A percentile compares a stretch with the other conserved stretches of the same genome.
phyloP scores from a whole-genome alignment of 2,329 filamentous ascomycete species.

The Mycocentrospora acerina region DNA sequence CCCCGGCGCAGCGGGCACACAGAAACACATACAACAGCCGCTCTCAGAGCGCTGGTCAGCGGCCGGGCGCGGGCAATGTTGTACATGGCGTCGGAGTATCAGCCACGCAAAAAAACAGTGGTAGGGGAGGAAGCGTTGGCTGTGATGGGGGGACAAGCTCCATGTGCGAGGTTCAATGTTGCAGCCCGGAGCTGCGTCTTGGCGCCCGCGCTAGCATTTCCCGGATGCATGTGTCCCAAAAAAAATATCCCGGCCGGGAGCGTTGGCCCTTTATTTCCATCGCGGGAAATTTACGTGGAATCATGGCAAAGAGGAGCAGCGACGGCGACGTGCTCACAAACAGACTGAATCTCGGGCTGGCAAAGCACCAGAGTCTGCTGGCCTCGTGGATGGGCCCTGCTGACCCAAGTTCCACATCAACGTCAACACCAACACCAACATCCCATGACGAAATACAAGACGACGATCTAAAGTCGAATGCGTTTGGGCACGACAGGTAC shows the following conservation, averaged over 20 bases:
- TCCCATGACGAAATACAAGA: conserved; percentile 49
- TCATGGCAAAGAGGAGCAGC: conserved; percentile 37
- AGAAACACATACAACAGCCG: conserved; percentile 65
- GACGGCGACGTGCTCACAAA: conserved; percentile 60
- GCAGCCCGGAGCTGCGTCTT: conserved; percentile 24
- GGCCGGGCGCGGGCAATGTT: conserved; percentile 76
- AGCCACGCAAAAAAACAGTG: conserved; percentile 28
- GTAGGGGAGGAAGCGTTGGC: conserved; percentile 15
- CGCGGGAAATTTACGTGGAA: conserved; percentile 11
- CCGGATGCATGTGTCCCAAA: too few species aligned
- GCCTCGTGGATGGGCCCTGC: conserved; percentile 57
- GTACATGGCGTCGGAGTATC: conserved; percentile 67
- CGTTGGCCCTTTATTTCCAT: too few species aligned
- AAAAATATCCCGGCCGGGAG: conserved; percentile 32
- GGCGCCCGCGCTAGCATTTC: conserved; percentile 10
- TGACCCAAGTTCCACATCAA: conserved; percentile 35
- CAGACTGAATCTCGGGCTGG: conserved; percentile 54
- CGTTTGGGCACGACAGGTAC: conserved; percentile 56
- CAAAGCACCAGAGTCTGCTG: conserved; percentile 56
- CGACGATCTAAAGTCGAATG: conserved; percentile 58
- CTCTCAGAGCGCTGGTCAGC: conserved; percentile 76
- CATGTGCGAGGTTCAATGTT: conserved; percentile 27
- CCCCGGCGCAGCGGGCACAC: conserved; percentile 15
- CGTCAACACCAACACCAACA: conserved; percentile 43
- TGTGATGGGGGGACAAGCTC: conserved; percentile 29